These are phyloP conservation scores for Withania somnifera DNA, from an alignment of 305 asterid genomes.

Conservation along the genomic window DNA sequence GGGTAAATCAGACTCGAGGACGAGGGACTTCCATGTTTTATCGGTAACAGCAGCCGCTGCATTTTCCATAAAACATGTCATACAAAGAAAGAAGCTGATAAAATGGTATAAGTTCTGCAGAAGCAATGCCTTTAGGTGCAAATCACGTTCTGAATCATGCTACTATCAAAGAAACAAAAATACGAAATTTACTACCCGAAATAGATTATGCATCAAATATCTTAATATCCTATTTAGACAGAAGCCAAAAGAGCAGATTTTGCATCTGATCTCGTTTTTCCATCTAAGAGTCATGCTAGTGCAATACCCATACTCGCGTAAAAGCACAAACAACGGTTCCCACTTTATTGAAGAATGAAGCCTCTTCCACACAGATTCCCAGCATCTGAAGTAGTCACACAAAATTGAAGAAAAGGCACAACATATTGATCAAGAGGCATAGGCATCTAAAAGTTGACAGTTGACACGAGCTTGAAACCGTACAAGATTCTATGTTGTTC, in stretches of 20 bases:
- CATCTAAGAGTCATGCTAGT: background rate
- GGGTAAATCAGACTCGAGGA: conserved; percentile 40
- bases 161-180: background rate
- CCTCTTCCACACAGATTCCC: background rate
- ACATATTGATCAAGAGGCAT: background rate
- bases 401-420: background rate
- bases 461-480: background rate
- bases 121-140: background rate
- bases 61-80: conserved; percentile 8
- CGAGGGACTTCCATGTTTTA: conserved; percentile 43
- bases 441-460: background rate
- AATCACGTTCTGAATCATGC: background rate
- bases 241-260: background rate
- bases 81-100: background rate
- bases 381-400: background rate
- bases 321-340: background rate
- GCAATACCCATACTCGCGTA: background rate
- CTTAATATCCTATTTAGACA: background rate
- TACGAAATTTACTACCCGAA: background rate
- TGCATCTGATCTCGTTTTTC: background rate
- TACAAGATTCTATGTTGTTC: background rate
- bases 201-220: background rate
- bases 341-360: background rate
- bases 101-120: background rate
- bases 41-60: conserved; percentile 55